Evolutionary conservation across 1,284 basidiomycete species (phyloP).

Genomic region (Irpex sp.): DNA sequence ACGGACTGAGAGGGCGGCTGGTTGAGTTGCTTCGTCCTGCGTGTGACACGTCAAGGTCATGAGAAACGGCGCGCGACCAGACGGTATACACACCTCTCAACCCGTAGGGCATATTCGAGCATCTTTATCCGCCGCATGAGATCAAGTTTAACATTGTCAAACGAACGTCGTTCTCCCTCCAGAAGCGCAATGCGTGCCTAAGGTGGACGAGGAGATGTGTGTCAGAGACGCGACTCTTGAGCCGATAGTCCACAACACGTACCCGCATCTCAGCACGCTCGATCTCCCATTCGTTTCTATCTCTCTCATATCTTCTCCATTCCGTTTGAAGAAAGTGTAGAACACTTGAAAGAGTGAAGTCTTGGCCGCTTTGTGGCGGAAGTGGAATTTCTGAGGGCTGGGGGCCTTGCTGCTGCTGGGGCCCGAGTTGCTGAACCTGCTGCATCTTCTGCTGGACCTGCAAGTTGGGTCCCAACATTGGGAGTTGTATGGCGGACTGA

Average conservation of each 20-base stretch:
- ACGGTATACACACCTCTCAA: slow-evolving; percentile 75
- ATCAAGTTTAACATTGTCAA: slow-evolving; percentile 96
- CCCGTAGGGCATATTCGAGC: slow-evolving; percentile 93
- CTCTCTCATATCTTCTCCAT: slow-evolving; percentile 95
- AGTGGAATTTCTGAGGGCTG: slow-evolving; percentile 61
- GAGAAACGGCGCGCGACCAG: slow-evolving; percentile 13
- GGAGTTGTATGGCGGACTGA: slow-evolving; percentile 41
- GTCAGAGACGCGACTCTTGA: slow-evolving; percentile 23
- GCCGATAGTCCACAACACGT: slow-evolving; percentile 33
- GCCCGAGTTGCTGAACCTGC: slow-evolving; percentile 37
- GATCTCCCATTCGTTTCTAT: slow-evolving; percentile 99
- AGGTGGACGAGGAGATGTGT: slow-evolving; percentile 13
- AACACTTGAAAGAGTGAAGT: slow-evolving; percentile 91
- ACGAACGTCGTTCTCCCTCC: slow-evolving; percentile 93
- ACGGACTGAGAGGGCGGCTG: slow-evolving; percentile 50
- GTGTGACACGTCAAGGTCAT: slow-evolving; percentile 29
- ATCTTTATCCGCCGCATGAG: slow-evolving; percentile 97
- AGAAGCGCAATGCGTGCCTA: slow-evolving; percentile 96
- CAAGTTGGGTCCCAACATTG: slow-evolving; percentile 61
- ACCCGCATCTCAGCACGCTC: slow-evolving; percentile 99
- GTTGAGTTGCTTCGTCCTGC: slow-evolving; percentile 77
- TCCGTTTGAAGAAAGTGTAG: slow-evolving; percentile 98
- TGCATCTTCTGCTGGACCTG: slow-evolving; percentile 43
- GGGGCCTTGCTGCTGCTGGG: slow-evolving; percentile 43
- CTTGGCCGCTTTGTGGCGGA: slow-evolving; percentile 77